These are phyloP conservation scores for Sporodiniella umbellata DNA, from an alignment of 371 early-diverging fungal genomes.

Conservation along the genomic window DNA sequence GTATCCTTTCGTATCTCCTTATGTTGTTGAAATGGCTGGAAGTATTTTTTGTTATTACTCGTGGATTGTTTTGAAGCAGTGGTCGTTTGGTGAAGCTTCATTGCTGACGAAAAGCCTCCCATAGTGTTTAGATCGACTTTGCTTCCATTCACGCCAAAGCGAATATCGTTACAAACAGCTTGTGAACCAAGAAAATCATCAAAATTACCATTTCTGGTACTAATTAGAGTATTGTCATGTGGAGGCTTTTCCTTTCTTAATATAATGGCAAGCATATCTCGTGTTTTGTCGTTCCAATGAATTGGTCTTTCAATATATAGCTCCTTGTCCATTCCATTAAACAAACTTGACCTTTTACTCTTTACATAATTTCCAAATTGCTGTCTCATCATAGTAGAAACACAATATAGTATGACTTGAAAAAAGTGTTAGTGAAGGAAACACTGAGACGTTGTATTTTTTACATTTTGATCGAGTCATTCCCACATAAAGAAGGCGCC, in stretches of 20 bases:
- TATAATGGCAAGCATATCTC: constrained; percentile 8
- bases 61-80: neutral
- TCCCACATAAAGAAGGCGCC: constrained; percentile 50
- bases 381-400: neutral
- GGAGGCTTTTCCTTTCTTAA: neutral
- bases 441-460: too few relatives aligned
- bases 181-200: neutral
- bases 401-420: constrained; percentile 16
- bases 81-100: neutral
- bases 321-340: neutral
- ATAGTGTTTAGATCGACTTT: neutral
- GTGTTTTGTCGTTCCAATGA: constrained; percentile 1
- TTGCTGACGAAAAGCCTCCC: neutral
- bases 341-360: neutral
- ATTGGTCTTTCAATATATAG: neutral
- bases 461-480: constrained; percentile 47
- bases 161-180: neutral
- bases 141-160: neutral
- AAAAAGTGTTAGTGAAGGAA: neutral
- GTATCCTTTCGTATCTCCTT: too few relatives aligned
- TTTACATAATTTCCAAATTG: neutral
- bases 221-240: constrained; percentile 3
- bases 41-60: neutral
- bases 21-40: too few relatives aligned
- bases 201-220: neutral